Evolutionary conservation across 768 basidiomycete species (phyloP).

Genomic region (Austroboletus eburneus): DNA sequence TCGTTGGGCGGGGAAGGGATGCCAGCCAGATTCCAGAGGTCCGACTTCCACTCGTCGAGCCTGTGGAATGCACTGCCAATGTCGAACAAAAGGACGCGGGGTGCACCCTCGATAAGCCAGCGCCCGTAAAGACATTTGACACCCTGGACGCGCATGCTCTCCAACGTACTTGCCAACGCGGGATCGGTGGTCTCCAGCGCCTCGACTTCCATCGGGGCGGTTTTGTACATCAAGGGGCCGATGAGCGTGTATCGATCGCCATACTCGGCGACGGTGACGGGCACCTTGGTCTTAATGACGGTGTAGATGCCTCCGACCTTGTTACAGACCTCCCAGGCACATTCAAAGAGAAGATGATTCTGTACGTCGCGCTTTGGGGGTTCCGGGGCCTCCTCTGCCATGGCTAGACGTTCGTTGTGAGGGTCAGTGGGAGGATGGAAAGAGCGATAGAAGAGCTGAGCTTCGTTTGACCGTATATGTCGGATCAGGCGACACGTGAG

Average conservation of each 20-base stretch:
- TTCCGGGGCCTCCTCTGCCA: slow-evolving; percentile 21
- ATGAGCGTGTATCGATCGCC: slow-evolving; percentile 94
- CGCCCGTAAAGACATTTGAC: slow-evolving; percentile 94
- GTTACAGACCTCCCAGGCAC: slow-evolving; percentile 98
- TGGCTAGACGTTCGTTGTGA: slow-evolving; percentile 6
- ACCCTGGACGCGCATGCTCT: slow-evolving; percentile 83
- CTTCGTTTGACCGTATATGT: slow-evolving; percentile 9
- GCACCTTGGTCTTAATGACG: slow-evolving; percentile 99
- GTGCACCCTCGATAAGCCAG: slow-evolving; percentile 98
- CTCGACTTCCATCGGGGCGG: slow-evolving; percentile 99
- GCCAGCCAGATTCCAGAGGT: slow-evolving; percentile 97
- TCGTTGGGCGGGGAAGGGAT: slow-evolving; percentile 97
- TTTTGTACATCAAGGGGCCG: slow-evolving; percentile 97
- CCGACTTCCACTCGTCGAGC: slow-evolving; percentile 98
- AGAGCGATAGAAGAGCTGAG: not conserved
- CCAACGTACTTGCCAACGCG: slow-evolving; percentile 68
- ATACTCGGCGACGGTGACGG: slow-evolving; percentile 95
- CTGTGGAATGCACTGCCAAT: slow-evolving; percentile 82
- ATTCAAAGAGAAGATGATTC: slow-evolving; percentile 84
- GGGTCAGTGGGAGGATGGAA: not conserved
- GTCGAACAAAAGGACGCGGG: slow-evolving; percentile 93
- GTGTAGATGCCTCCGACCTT: slow-evolving; percentile 99
- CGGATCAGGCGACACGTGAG: slow-evolving; percentile 16
- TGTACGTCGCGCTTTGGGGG: slow-evolving; percentile 62
- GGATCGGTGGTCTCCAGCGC: slow-evolving; percentile 83